Conservation (phyloP, 2,329 filamentous ascomycete genomes). For the Kalmusia sp. region DNA sequence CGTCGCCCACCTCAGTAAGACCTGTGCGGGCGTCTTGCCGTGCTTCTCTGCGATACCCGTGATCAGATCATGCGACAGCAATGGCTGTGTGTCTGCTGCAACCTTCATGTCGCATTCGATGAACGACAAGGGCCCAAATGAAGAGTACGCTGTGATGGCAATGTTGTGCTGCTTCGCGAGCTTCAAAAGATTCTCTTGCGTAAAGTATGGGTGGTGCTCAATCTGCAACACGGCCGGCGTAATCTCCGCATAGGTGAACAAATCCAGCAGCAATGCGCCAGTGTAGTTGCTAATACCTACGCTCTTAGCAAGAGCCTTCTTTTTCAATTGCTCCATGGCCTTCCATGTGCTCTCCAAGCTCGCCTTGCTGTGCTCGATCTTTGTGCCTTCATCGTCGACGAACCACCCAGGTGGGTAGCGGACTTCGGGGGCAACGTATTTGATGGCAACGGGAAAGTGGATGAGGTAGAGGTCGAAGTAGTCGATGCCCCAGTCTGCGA, state of each 20-base stretch:
- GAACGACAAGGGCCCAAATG: conserved; percentile 55
- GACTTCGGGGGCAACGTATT: conserved; percentile 53
- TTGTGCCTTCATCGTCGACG: conserved; percentile 35
- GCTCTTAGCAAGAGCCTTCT: conserved; percentile 43
- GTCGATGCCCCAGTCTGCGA: conserved; percentile 45
- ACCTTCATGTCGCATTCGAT: conserved; percentile 45
- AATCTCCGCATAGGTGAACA: conserved; percentile 59
- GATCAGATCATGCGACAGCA: conserved; percentile 61
- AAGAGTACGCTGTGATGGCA: conserved; percentile 46
- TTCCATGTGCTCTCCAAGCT: conserved; percentile 46
- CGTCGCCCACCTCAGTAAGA: conserved; percentile 88
- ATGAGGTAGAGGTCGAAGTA: conserved; percentile 65
- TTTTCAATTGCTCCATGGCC: conserved; percentile 50
- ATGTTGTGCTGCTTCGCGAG: conserved; percentile 43
- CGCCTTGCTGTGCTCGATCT: conserved; percentile 47
- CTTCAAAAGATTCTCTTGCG: conserved; percentile 42
- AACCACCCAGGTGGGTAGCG: conserved; percentile 48
- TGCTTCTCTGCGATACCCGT: conserved; percentile 70
- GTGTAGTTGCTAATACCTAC: conserved; percentile 48
- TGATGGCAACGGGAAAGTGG: conserved; percentile 87
- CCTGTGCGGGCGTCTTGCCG: conserved; percentile 75
- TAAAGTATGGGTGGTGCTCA: conserved; percentile 49
- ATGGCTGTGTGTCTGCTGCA: conserved; percentile 37
- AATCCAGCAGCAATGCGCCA: conserved; percentile 55
- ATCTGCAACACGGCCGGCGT: conserved; percentile 47